Conservation (phyloP, 1,139 yeast genomes). For the Sugiyamaella xylanicola region DNA sequence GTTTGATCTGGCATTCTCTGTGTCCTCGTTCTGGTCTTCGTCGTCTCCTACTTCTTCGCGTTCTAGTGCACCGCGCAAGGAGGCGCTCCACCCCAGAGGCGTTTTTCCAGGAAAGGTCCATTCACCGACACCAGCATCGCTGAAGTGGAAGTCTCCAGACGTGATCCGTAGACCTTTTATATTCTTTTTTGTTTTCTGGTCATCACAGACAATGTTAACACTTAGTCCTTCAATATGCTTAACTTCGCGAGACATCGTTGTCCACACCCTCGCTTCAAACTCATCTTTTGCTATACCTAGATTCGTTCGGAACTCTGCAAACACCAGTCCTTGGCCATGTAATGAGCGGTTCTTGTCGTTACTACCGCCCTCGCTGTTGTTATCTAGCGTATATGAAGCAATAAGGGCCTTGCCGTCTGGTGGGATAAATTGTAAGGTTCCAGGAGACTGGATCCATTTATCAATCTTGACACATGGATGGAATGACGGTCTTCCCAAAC, state of each 20-base stretch:
- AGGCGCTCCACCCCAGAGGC: conserved; percentile 67
- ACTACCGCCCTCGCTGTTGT: conserved; percentile 3
- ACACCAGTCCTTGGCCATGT: conserved; percentile 53
- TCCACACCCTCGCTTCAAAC: conserved; percentile 68
- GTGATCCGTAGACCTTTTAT: conserved; percentile 63
- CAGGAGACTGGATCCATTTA: conserved; percentile 39
- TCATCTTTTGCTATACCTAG: conserved; percentile 66
- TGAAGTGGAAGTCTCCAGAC: conserved; percentile 68
- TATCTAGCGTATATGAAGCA: conserved; percentile 64
- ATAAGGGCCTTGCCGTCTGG: conserved; percentile 80
- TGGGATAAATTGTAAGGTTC: conserved; percentile 67
- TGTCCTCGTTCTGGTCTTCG: conserved; percentile 25
- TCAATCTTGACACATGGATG: conserved; percentile 57
- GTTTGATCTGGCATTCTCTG: conserved; percentile 7
- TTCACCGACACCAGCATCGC: conserved; percentile 57
- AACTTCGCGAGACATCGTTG: conserved; percentile 55
- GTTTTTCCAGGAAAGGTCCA: conserved; percentile 71
- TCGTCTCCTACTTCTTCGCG: conserved; percentile 29
- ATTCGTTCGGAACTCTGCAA: conserved; percentile 60
- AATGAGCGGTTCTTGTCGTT: conserved; percentile 30
- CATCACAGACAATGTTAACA: conserved; percentile 53
- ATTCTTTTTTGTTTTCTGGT: conserved; percentile 31
- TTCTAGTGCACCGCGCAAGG: conserved; percentile 61
- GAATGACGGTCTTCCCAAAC: conserved; percentile 46
- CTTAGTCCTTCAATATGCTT: conserved; percentile 59